Base-by-base conservation (phyloP, 2,329 filamentous ascomycete genomes). In the Colletotrichum sp. region DNA sequence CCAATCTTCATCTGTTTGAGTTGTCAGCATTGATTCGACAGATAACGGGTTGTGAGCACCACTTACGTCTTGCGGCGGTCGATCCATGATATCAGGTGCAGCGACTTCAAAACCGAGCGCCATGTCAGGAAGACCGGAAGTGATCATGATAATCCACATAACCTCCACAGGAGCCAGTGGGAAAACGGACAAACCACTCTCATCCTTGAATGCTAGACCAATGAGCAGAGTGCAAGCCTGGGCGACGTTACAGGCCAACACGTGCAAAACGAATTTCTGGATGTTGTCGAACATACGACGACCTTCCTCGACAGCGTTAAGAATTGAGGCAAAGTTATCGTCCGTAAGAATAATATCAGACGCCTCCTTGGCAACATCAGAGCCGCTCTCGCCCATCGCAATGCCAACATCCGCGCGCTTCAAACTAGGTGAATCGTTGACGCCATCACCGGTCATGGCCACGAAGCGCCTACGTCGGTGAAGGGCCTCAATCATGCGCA, bases 91-190 rank as follows among this genome's bases (percentile, higher is more conserved):
- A 81, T 95, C 93, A 0, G 93, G 90, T 0, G 92, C 91, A 0
- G 93, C 93, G 71, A 90, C 85, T 83, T 95, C 93, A 84, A 94
- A 93, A 3, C 93, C 93, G 5, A 95, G 88, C 75, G 93, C 94
- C 92, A 95, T 94, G 77, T 94, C 94, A 5, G 93, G 93, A 80
- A 95, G 88, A 65, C 91, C 92, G 36, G 92, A 94, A 1, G 94
- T 95, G 71, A 95, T 89, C 93, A 95, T 95, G 80, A 95, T 95
- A 77, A 95, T 92, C 93, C 93, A 95, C 57, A 95, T 87, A 77
- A 95, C 94, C 78, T 95, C 91, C n/a, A 95, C 92, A 0, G 93
- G 93, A 0, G 93, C 88, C 16, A 95, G 87, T 0, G 93, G 93
- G 80, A 95, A 95, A 7, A 95, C 93, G 0, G 93, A 94, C 28